Base-by-base conservation (phyloP, 305 asterid genomes). In the Fraxinus velutina region DNA sequence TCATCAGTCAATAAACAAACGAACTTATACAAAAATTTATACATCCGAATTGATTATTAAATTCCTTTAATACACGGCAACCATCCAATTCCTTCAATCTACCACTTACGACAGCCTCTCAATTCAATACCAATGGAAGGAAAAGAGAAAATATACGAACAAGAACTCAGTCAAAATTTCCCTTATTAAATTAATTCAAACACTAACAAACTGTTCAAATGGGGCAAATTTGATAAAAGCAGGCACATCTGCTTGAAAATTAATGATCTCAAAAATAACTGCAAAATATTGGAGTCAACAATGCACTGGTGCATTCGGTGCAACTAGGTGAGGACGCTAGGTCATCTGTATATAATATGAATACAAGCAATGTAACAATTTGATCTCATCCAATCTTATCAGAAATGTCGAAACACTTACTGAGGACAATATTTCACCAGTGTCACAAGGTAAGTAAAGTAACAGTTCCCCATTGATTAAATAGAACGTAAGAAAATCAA, bases 191-290 rank as follows among this genome's bases (percentile, higher is more conserved):
- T 34, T 73, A 80, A 83, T 62, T 62, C 7, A 52, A 27, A 47
- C 17, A 44, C 24, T 66, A 57, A 78, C 30, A 60, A 81, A 62
- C 66, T 30, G 47, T 76, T 74, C 80, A 72, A n/a, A 81, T 57
- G 36, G 72, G 62, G 80, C 27, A 81, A 71, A 70, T 73, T 76
- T 73, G 52, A 29, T 5, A 47, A 8, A 70, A 34, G 12, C 5
- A 50, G 55, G 12, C 8, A 66, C 50, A 57, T 19, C 37, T 34
- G 21, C 73, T 50, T 15, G 77, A 72, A 2, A 29, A 73, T 64
- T 55, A 78, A 39, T 62, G 84, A 29, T 75, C 57, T 75, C 70
- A 22, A 52, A 81, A 78, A 73, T 17, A 22, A 30, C 8, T 5
- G 74, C 60, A 75, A 78, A 47, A 75, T 29, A 8, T 21, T 60